Conservation (phyloP, 2,329 filamentous ascomycete genomes). For the Ophiocordyceps camponoti-saundersi region DNA sequence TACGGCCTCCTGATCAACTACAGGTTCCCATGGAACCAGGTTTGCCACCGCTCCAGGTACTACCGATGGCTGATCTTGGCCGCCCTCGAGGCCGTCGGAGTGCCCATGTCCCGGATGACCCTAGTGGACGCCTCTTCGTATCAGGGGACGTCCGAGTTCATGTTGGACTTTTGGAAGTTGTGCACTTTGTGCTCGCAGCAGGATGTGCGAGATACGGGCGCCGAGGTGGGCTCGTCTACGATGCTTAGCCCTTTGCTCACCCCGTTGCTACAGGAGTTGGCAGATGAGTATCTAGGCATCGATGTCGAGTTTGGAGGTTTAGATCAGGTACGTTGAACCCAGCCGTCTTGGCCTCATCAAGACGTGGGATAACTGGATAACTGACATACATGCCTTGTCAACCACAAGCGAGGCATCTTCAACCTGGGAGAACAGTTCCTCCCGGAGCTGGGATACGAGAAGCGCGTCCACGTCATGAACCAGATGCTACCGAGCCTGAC, state of each 20-base stretch:
- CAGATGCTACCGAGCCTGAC: slow-evolving; percentile 1
- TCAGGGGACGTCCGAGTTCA: not conserved
- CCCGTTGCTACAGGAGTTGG: slow-evolving; percentile 1
- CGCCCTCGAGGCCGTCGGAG: not conserved
- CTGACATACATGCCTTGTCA: no score
- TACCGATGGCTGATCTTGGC: not conserved
- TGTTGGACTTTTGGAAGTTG: slow-evolving; percentile 1
- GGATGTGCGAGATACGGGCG: slow-evolving; percentile 1
- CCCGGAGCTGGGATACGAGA: slow-evolving; percentile 1
- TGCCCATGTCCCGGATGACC: not conserved
- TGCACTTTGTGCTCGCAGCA: not conserved
- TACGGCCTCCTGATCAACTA: slow-evolving; percentile 1
- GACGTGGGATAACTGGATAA: no score
- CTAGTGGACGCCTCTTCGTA: not conserved
- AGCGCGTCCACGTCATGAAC: slow-evolving; percentile 1
- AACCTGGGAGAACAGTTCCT: slow-evolving; percentile 1
- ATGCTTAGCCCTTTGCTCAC: slow-evolving; percentile 1
- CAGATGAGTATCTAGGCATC: not conserved
- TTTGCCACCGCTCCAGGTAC: not conserved
- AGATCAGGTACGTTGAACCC: not conserved
- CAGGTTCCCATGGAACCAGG: slow-evolving; percentile 1
- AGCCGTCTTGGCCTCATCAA: not conserved
- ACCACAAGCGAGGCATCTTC: slow-evolving; percentile 1
- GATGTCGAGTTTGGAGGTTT: not conserved
- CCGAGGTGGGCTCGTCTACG: not conserved